Evolutionary conservation across 164 flowering plant species (phyloP).

Genomic region (Nymphaea colorata): DNA sequence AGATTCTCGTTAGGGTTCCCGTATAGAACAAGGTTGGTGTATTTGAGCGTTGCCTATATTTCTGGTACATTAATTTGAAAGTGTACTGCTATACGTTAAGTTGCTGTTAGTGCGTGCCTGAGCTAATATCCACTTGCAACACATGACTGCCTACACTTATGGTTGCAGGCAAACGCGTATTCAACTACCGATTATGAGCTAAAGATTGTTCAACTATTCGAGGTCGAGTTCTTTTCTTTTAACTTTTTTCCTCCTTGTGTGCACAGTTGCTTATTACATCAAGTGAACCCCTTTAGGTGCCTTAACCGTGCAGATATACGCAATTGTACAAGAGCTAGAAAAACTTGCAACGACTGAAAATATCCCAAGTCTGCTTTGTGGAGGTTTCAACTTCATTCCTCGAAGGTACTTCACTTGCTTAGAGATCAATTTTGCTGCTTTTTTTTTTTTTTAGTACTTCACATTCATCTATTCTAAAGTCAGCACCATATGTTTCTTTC

Average conservation of each 20-base stretch:
- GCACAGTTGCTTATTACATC: background rate
- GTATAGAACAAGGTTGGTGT: too few relatives aligned
- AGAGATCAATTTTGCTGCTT: background rate
- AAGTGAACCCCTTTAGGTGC: background rate
- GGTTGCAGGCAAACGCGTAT: slow-evolving; percentile 67
- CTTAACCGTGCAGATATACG: slow-evolving; percentile 37
- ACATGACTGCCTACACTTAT: background rate
- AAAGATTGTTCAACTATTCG: slow-evolving; percentile 78
- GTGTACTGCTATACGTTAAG: too few relatives aligned
- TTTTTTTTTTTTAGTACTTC: background rate
- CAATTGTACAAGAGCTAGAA: slow-evolving; percentile 68
- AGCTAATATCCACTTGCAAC: too few relatives aligned
- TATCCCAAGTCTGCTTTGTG: slow-evolving; percentile 80
- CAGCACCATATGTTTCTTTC: too few relatives aligned
- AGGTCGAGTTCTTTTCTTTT: slow-evolving; percentile 24
- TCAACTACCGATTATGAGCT: slow-evolving; percentile 58
- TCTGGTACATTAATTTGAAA: too few relatives aligned
- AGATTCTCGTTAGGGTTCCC: too few relatives aligned
- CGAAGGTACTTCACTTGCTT: slow-evolving; percentile 34
- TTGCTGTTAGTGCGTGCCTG: too few relatives aligned
- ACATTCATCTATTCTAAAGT: background rate
- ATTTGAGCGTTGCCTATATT: too few relatives aligned
- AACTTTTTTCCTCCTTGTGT: background rate
- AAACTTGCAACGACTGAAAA: slow-evolving; percentile 76
- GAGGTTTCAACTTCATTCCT: slow-evolving; percentile 68